Percentiles rank a stretch among this genome's conserved stretches.
phyloP scores from a whole-genome alignment of 1,284 basidiomycete species.

The Ceratobasidium sp. region DNA sequence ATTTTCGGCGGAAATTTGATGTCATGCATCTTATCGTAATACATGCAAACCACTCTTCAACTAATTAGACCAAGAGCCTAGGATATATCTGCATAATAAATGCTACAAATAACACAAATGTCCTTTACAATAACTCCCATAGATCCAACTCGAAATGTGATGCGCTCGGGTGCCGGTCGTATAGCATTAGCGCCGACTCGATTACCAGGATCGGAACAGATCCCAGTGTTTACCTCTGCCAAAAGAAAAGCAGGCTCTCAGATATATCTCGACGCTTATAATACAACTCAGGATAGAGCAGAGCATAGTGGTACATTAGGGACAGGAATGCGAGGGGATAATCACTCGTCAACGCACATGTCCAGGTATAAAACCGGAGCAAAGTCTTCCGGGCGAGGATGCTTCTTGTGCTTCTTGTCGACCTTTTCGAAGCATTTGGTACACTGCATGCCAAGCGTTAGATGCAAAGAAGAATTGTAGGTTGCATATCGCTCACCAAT shows the following conservation, averaged over 20 bases:
- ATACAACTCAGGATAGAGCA: not conserved
- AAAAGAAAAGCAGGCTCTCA: constrained; percentile 21
- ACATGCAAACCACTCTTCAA: not conserved
- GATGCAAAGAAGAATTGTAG: not conserved
- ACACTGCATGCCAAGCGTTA: constrained; percentile 13
- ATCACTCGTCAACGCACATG: constrained; percentile 40
- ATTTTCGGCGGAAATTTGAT: not conserved
- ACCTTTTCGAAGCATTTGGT: constrained; percentile 43
- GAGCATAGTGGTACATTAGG: not conserved
- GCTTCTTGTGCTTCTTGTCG: constrained; percentile 42
- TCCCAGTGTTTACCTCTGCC: constrained; percentile 39
- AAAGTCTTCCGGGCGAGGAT: constrained; percentile 31
- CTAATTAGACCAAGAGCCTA: not conserved
- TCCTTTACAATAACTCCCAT: constrained; percentile 1
- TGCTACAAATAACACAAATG: constrained; percentile 7
- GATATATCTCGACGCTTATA: constrained; percentile 29
- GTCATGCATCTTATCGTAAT: not conserved
- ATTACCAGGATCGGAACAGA: constrained; percentile 42
- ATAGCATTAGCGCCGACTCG: constrained; percentile 31
- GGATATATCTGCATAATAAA: constrained; percentile 10
- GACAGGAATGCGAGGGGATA: not conserved
- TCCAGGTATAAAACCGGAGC: constrained; percentile 37
- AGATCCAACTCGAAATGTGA: constrained; percentile 7
- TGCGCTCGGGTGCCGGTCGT: not conserved
- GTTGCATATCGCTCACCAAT: constrained; percentile 5